These are phyloP conservation scores for Talaromyces pinophilus DNA, from an alignment of 2,329 filamentous ascomycete genomes.

Conservation along the genomic window DNA sequence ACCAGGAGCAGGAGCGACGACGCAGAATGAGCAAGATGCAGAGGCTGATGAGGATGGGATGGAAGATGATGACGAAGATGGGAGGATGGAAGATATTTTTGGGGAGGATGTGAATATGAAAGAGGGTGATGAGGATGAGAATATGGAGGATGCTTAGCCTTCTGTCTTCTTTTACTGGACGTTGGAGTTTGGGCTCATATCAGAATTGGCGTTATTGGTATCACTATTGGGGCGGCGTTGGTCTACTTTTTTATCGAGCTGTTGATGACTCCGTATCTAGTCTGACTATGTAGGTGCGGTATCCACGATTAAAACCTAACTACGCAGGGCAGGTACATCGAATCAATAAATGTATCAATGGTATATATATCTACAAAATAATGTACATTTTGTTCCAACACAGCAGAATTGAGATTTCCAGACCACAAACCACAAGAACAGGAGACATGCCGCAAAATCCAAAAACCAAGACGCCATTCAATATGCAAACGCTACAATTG, in stretches of 20 bases:
- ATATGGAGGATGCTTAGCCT: constrained; percentile 46
- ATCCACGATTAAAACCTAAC: not conserved
- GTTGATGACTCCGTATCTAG: not conserved
- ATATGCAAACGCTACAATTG: constrained; percentile 17
- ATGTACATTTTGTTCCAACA: constrained; percentile 17
- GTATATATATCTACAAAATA: constrained; percentile 20
- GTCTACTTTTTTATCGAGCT: not conserved
- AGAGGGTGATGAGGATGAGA: constrained; percentile 42
- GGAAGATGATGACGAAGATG: constrained; percentile 50
- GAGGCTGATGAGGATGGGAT: constrained; percentile 36
- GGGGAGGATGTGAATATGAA: constrained; percentile 46
- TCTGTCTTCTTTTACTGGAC: not conserved
- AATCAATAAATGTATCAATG: constrained; percentile 3
- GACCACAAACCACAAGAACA: not conserved
- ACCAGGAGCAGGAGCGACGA: constrained; percentile 25
- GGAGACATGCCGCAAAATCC: constrained; percentile 1
- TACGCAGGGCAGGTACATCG: not conserved
- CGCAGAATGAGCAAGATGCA: constrained; percentile 34
- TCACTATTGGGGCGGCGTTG: not conserved
- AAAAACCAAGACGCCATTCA: constrained; percentile 19
- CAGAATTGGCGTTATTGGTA: not conserved
- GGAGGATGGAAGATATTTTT: constrained; percentile 52
- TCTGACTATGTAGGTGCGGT: not conserved
- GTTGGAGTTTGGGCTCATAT: not conserved
- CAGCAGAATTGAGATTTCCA: constrained; percentile 15